Conservation (phyloP, 2,329 filamentous ascomycete genomes). For the Ceratocystis colombiana region DNA sequence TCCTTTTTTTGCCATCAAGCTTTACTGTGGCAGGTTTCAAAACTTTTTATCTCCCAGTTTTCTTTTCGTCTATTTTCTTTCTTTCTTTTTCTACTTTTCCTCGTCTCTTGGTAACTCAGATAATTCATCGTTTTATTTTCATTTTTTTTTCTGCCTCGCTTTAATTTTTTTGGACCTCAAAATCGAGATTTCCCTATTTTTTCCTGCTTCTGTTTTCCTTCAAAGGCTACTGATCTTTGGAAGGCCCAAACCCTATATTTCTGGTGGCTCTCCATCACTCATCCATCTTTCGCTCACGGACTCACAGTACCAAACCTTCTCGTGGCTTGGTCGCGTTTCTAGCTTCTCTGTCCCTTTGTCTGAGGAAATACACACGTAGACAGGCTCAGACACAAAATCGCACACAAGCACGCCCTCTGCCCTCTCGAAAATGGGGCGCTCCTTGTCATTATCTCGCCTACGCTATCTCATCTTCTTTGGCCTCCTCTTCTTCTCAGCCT, state of each 20-base stretch:
- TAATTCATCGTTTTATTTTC: background rate
- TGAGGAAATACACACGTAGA: background rate
- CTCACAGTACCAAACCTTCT: background rate
- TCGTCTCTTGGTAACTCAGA: background rate
- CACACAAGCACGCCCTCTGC: background rate
- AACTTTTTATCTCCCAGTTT: background rate
- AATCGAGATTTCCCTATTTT: background rate
- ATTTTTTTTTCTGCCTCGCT: slow-evolving; percentile 10
- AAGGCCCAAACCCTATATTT: slow-evolving; percentile 11
- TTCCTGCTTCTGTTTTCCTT: background rate
- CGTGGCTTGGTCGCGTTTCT: background rate
- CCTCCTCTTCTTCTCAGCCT: slow-evolving; percentile 36
- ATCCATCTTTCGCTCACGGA: background rate
- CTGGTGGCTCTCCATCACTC: background rate
- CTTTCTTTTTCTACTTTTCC: background rate
- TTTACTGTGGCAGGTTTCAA: slow-evolving; percentile 8
- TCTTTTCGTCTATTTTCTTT: slow-evolving; percentile 1
- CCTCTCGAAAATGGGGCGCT: background rate
- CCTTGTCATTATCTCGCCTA: slow-evolving; percentile 36
- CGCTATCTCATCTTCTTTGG: slow-evolving; percentile 37
- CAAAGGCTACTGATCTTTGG: background rate
- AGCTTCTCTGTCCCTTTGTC: background rate
- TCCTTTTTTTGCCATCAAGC: background rate
- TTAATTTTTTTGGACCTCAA: background rate
- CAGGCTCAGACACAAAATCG: background rate